Base-by-base conservation (phyloP, 768 basidiomycete genomes). In the Termitomyces sp. region DNA sequence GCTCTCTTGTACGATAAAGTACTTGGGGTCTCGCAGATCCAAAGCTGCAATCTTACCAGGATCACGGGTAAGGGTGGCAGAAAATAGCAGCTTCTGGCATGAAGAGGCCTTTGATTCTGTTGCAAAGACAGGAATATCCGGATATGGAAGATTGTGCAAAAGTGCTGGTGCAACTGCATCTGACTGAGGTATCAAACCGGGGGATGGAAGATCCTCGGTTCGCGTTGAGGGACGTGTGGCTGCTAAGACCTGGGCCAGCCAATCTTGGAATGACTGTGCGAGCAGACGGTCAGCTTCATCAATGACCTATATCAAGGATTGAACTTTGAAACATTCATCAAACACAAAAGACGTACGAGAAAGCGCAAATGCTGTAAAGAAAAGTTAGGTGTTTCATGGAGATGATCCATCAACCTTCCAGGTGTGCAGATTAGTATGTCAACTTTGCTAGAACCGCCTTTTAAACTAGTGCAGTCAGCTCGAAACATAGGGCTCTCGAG, bases 251-350 rank as follows among this genome's bases (percentile, higher is more conserved):
- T 86, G 86, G 6, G 82, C 81, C 3, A 98, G 76, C 96, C 95
- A 99, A 68, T 93, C 91, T 71, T 98, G 94, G 73, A 97, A 98
- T 1, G 92, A 93, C 69, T 98, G 94, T 10, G 90, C 88, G 9
- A 99, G 79, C 0, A 99, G 79, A n/a, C 94, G 84, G 68, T 99
- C 97, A 0, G 97, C 97, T 73, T 99, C 97, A 70, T 99, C 97
- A 56, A 99, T 92, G 29, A 98, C 87, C 94, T 96, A 57, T 10
- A 41, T 56, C 13, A 39, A 24, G 10, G 48, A 48, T 20, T n/a
- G 16, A 52, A 26, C 24, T 2, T 3, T 20, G 4, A 48, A 53
- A 37, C 9, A 55, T 33, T 20, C 28, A 41, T 26, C 24, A 50
- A 39, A 31, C 29, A 5, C 8, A 26, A 41, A 54, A 16, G 31